Evolutionary conservation across 2,329 filamentous ascomycete genomes (phyloP).

Genomic region (Fusarium nisikadoi): DNA sequence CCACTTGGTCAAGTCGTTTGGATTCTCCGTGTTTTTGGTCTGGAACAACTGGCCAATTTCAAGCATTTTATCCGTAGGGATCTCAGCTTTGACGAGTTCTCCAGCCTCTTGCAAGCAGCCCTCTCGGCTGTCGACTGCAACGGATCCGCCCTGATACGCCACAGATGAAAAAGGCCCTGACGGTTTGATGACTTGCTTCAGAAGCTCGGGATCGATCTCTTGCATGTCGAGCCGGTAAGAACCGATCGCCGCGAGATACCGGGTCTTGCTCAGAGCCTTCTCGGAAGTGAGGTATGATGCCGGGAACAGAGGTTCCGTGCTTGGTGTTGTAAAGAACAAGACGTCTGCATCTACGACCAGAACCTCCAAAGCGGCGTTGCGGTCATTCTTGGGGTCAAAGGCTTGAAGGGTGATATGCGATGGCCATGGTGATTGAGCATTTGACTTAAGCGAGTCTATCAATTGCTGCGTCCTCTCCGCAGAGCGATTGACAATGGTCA

Average conservation of each 20-base stretch:
- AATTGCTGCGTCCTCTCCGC: constrained; percentile 34
- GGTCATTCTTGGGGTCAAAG: constrained; percentile 19
- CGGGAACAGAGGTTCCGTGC: constrained; percentile 45
- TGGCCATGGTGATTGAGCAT: constrained; percentile 14
- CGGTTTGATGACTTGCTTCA: constrained; percentile 38
- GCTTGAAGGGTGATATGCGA: constrained; percentile 27
- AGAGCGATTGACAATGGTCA: constrained; percentile 51
- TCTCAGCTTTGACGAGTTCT: constrained; percentile 45
- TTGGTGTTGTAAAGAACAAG: constrained; percentile 49
- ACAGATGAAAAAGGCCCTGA: constrained; percentile 2
- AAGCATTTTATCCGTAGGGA: constrained; percentile 35
- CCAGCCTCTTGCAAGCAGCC: constrained; percentile 47
- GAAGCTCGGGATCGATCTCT: constrained; percentile 46
- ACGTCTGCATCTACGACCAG: constrained; percentile 41
- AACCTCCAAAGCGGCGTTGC: constrained; percentile 26
- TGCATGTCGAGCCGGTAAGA: constrained; percentile 49
- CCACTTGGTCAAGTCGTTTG: constrained; percentile 63
- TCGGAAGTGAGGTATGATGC: constrained; percentile 33
- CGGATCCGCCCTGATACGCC: constrained; percentile 10
- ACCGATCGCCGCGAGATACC: constrained; percentile 47
- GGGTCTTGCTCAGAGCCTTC: constrained; percentile 37
- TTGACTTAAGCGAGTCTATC: constrained; percentile 28
- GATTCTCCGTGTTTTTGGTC: neutral
- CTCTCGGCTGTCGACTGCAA: constrained; percentile 45
- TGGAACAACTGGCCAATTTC: constrained; percentile 66